Percentiles rank a stretch among this genome's conserved stretches.
phyloP scores from a whole-genome alignment of 805 yeast genomes.

The Saturnispora mendoncae region DNA sequence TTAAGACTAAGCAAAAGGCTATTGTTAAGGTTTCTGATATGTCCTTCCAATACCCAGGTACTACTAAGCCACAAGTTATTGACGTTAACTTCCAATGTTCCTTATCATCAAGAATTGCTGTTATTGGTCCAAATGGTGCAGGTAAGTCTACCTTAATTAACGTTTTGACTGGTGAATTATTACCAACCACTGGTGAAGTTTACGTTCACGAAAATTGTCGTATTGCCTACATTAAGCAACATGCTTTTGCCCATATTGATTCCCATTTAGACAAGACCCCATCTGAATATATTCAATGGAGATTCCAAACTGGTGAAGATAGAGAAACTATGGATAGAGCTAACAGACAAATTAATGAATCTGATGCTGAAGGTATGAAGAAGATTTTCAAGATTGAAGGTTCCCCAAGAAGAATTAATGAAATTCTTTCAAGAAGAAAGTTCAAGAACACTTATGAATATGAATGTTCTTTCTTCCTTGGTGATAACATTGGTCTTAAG shows the following conservation, averaged over 20 bases:
- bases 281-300: constrained; percentile 99
- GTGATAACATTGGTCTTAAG: constrained; percentile 99
- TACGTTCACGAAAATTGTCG: constrained; percentile 99
- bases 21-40: constrained; percentile 95
- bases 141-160: constrained; percentile 99
- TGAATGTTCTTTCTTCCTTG: constrained; percentile 94
- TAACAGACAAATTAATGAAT: constrained; percentile 94
- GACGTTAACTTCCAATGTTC: constrained; percentile 98
- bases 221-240: constrained; percentile 99
- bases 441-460: constrained; percentile 99
- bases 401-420: constrained; percentile 94
- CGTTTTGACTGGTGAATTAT: constrained; percentile 98
- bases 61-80: constrained; percentile 85
- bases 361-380: constrained; percentile 97
- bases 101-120: constrained; percentile 98
- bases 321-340: constrained; percentile 99
- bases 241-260: constrained; percentile 99
- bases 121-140: constrained; percentile 99
- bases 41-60: constrained; percentile 99
- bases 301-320: constrained; percentile 99
- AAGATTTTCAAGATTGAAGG: constrained; percentile 99
- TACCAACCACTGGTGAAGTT: constrained; percentile 98
- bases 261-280: constrained; percentile 98
- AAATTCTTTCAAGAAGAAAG: constrained; percentile 95
- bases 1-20: constrained; percentile 99